phyloP scores from a whole-genome alignment of 306 rosid species.

The Begonia peltatifolia region DNA sequence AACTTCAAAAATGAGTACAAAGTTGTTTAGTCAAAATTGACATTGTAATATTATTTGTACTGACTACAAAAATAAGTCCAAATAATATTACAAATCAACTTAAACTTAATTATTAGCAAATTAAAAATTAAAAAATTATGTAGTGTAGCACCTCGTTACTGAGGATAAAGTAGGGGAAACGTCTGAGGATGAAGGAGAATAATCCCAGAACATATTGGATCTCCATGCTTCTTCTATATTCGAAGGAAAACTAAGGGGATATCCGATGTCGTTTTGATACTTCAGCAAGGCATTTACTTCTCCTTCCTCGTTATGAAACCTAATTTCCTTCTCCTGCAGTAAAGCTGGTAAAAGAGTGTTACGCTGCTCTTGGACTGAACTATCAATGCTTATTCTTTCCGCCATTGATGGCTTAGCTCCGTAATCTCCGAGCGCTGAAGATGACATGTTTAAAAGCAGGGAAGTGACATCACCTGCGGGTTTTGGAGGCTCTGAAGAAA shows the following conservation, averaged over 20 bases:
- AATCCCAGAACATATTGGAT: background rate
- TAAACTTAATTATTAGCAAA: too few relatives aligned
- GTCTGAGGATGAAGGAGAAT: background rate
- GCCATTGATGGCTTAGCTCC: slow-evolving; percentile 1
- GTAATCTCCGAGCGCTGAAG: slow-evolving; percentile 25
- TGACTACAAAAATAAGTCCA: too few relatives aligned
- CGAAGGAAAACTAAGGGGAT: background rate
- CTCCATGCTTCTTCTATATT: background rate
- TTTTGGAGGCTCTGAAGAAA: background rate
- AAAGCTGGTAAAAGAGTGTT: slow-evolving; percentile 2
- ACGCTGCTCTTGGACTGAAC: slow-evolving; percentile 7
- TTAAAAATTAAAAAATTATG: too few relatives aligned
- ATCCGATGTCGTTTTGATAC: background rate
- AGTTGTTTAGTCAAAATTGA: too few relatives aligned
- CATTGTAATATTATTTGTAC: too few relatives aligned
- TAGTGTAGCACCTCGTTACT: too few relatives aligned
- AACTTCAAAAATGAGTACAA: too few relatives aligned
- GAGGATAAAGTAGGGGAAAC: too few relatives aligned
- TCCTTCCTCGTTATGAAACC: background rate
- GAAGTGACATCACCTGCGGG: slow-evolving; percentile 37
- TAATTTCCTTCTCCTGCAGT: slow-evolving; percentile 4
- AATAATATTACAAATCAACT: too few relatives aligned
- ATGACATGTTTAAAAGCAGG: slow-evolving; percentile 58
- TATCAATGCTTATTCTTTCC: slow-evolving; percentile 26
- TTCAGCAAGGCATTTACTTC: background rate